Evolutionary conservation across 1,139 yeast genomes (phyloP).

Genomic region (Yamadazyma pseudoaaseri): DNA sequence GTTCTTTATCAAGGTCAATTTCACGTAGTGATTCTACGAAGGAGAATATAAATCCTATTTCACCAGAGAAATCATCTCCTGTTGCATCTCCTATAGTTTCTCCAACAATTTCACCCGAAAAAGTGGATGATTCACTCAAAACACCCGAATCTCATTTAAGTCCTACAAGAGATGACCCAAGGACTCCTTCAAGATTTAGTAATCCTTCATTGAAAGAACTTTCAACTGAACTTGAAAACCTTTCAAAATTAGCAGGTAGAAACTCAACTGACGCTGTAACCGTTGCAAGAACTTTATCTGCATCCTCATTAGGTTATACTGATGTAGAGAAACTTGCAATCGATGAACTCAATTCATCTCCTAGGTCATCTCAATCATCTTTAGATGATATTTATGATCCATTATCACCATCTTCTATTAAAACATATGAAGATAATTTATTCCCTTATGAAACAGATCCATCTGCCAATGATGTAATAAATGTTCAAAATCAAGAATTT

Average conservation of each 20-base stretch:
- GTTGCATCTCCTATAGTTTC: conserved; percentile 1
- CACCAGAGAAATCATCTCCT: conserved; percentile 7
- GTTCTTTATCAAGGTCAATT: conserved; percentile 27
- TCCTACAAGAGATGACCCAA: conserved; percentile 1
- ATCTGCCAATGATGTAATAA: conserved; percentile 7
- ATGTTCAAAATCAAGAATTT: conserved; percentile 23
- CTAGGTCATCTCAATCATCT: conserved; percentile 10
- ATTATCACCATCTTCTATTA: conserved; percentile 16
- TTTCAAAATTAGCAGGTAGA: conserved; percentile 70
- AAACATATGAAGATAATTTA: conserved; percentile 12
- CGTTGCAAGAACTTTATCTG: conserved; percentile 66
- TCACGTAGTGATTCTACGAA: conserved; percentile 15
- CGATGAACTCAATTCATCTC: conserved; percentile 31
- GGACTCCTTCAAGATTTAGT: conserved; percentile 19
- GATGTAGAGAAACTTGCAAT: conserved; percentile 50
- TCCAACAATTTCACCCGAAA: conserved; percentile 9
- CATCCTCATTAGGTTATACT: conserved; percentile 57
- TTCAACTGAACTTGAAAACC: conserved; percentile 62
- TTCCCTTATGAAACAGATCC: conserved; percentile 14
- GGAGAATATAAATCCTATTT: conserved; percentile 5
- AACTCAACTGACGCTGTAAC: conserved; percentile 75
- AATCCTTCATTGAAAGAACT: conserved; percentile 67
- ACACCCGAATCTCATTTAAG: conserved; percentile 2
- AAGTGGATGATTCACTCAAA: conserved; percentile 9
- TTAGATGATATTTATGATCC: conserved; percentile 16